Percentiles rank a stretch among this genome's conserved stretches.
Evolutionary conservation across 768 basidiomycete species (phyloP).

Genomic region (Tulasnella calospora): DNA sequence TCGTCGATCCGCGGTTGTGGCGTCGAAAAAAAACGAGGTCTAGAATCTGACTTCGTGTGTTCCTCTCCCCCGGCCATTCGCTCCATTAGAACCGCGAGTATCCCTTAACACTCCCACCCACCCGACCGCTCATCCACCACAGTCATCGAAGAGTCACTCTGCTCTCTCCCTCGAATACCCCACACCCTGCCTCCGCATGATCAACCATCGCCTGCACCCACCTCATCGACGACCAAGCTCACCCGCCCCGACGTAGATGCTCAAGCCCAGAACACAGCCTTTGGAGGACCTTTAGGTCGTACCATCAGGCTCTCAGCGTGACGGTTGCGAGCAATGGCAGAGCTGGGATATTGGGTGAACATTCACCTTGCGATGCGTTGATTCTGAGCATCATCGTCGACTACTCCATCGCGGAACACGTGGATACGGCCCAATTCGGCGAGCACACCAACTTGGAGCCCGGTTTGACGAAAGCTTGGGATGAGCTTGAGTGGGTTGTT

Average conservation of each 20-base stretch:
- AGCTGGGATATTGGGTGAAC: constrained; percentile 85
- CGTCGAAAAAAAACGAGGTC: not conserved
- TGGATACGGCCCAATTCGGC: constrained; percentile 49
- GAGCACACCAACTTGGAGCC: constrained; percentile 29
- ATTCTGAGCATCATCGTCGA: constrained; percentile 84
- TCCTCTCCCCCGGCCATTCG: not conserved
- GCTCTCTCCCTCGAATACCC: constrained; percentile 75
- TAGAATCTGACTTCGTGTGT: not conserved
- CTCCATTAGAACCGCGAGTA: constrained; percentile 59
- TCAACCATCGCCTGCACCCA: constrained; percentile 32
- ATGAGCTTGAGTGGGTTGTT: constrained; percentile 67
- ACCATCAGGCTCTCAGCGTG: constrained; percentile 65
- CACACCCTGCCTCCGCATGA: constrained; percentile 47
- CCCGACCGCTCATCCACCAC: constrained; percentile 56
- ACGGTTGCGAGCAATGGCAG: constrained; percentile 71
- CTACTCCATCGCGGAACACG: constrained; percentile 66
- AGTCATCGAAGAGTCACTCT: constrained; percentile 66
- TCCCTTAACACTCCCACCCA: constrained; percentile 60
- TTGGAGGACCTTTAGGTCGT: constrained; percentile 58
- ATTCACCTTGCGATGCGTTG: constrained; percentile 87
- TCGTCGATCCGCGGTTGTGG: not conserved
- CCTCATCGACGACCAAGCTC: constrained; percentile 15
- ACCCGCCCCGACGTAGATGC: constrained; percentile 50
- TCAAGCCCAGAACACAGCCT: constrained; percentile 69
- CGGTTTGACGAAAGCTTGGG: constrained; percentile 42